Base-by-base conservation (phyloP, 345 rosid genomes). In the Geranium rotundifolium region DNA sequence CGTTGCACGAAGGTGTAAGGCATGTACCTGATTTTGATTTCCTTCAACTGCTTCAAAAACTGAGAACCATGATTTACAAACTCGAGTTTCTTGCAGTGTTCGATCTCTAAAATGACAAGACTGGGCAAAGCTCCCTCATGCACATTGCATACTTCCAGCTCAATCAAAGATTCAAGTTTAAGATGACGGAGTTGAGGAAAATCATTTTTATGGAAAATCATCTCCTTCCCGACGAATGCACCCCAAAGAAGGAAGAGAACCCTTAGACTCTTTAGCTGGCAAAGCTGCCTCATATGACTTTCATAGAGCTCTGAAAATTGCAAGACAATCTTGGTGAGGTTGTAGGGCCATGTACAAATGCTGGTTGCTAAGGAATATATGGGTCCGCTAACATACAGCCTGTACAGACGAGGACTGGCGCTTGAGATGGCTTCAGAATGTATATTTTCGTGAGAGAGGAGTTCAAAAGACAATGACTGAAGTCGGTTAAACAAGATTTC, bases 211-310 rank as follows among this genome's bases (percentile, higher is more conserved):
- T 72, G 66, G 63, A 70, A 71, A 34, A 46, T 57, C 69, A 83
- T 71, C 58, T 62, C 39, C 23, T 61, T 75, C 50, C 80, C 85
- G 3, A 7, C 19, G 23, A 71, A 78, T 6, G 76, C 46, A 37
- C 12, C 59, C 17, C 57, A 27, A 63, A 67, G 29, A 19, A 68
- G 73, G 17, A 64, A 55, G 29, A 80, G 64, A 60, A 63, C 34
- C 56, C 71, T 69, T n/a, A 81, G 66, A 71, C 31, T 60, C 3
- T 63, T 76, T 64, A 83, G 60, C 74, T 71, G 76, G 66, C 69
- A 80, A 15, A 81, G 73, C 17, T 69, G 73, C 31, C 65, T 59
- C 77, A 80, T 78, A 10, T 81, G 81, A 55, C 75, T 81, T 46
- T 6, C 46, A 37, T 75, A 80, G 17, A 83, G 68, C 15, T 18